Evolutionary conservation across 2,329 filamentous ascomycete species (phyloP).

Genomic region (Lanzia echinophila): DNA sequence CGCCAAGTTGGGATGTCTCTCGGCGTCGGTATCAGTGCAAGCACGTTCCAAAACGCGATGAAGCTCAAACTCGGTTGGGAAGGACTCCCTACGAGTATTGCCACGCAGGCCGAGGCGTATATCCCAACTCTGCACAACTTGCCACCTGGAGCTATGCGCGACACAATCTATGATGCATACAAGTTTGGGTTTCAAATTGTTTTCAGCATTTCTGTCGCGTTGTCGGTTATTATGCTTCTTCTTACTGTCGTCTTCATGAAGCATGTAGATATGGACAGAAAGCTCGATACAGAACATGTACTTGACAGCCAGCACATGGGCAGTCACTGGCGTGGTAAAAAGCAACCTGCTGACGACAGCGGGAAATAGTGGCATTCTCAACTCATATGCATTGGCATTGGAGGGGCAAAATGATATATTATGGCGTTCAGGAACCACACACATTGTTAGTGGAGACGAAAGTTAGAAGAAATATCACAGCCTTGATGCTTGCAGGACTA

Average conservation of each 20-base stretch:
- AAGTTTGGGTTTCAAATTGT: background rate
- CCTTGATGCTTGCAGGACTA: background rate
- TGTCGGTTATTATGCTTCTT: background rate
- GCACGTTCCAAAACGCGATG: background rate
- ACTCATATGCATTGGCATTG: background rate
- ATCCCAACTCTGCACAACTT: background rate
- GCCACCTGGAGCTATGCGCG: background rate
- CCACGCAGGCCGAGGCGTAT: background rate
- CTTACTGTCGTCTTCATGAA: background rate
- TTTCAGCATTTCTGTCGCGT: background rate
- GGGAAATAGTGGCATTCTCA: no score
- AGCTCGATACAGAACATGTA: background rate
- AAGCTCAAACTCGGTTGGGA: background rate
- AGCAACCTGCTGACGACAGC: background rate
- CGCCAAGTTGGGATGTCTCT: conserved; percentile 46
- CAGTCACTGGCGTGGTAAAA: background rate
- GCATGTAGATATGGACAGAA: background rate
- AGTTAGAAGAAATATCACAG: background rate
- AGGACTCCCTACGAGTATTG: background rate
- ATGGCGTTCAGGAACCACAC: background rate
- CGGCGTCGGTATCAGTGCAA: conserved; percentile 30
- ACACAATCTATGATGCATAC: background rate
- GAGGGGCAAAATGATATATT: background rate
- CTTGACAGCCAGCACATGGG: background rate
- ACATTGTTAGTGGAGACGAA: background rate